Conservation (phyloP, 257 asterid genomes). For the Solanum corneliomulleri region DNA sequence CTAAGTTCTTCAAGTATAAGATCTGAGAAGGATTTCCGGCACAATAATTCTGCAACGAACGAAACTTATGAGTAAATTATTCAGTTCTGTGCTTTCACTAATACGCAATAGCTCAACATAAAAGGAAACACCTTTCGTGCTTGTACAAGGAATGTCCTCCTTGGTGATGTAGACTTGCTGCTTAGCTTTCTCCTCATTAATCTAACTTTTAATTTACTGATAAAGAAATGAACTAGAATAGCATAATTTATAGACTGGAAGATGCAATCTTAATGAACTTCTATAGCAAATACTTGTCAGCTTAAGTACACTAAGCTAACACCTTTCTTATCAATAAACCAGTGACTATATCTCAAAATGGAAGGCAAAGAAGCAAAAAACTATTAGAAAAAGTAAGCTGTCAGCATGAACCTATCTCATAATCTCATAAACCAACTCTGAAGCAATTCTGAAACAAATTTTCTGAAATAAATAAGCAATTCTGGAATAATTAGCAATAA, state of each 20-base stretch:
- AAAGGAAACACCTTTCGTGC: not conserved
- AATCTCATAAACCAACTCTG: not conserved
- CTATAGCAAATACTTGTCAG: not conserved
- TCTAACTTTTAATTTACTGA: not conserved
- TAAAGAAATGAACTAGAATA: not conserved
- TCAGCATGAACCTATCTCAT: not conserved
- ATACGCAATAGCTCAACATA: not conserved
- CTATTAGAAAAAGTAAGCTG: not conserved
- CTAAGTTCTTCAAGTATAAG: conserved; percentile 78
- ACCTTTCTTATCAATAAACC: not conserved
- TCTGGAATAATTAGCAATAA: not conserved
- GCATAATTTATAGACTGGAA: not conserved
- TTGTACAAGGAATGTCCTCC: not conserved
- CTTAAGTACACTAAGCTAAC: not conserved
- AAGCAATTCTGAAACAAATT: not conserved
- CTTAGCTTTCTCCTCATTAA: not conserved
- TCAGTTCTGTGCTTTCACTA: not conserved
- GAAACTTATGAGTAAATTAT: not conserved
- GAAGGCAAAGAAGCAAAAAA: not conserved
- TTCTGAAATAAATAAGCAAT: not conserved
- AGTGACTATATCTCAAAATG: not conserved
- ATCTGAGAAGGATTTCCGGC: conserved; percentile 80
- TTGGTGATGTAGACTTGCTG: not conserved
- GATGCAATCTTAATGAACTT: not conserved
- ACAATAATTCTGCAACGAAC: conserved; percentile 56